Evolutionary conservation across 2,329 filamentous ascomycete species (phyloP).

Genomic region (Phoma sp.): DNA sequence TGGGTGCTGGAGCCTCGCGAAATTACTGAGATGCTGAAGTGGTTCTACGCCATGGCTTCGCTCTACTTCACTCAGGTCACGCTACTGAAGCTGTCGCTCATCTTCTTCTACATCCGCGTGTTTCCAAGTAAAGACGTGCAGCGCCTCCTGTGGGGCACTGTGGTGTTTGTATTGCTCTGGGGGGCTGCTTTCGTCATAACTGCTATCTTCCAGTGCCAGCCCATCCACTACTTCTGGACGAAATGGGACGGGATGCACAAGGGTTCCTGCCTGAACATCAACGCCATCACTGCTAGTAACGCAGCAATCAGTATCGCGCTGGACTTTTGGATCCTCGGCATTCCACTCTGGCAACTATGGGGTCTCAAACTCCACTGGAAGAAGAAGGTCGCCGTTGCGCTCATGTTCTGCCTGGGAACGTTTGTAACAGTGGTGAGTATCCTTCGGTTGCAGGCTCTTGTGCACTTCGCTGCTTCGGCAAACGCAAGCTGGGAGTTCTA

Average conservation of each 20-base stretch:
- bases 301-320: constrained; percentile 47
- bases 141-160: constrained; percentile 33
- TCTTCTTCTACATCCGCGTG: constrained; percentile 44
- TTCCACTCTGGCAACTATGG: constrained; percentile 47
- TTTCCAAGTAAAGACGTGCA: constrained; percentile 35
- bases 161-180: constrained; percentile 37
- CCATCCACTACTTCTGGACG: constrained; percentile 46
- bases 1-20: constrained; percentile 56
- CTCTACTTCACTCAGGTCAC: constrained; percentile 45
- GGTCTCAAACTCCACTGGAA: constrained; percentile 45
- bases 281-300: constrained; percentile 42
- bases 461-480: constrained; percentile 52
- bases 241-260: constrained; percentile 40
- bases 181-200: constrained; percentile 31
- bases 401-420: constrained; percentile 52
- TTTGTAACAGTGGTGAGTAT: constrained; percentile 55
- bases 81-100: constrained; percentile 38
- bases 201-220: constrained; percentile 46
- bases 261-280: constrained; percentile 47
- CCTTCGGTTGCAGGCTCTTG: constrained; percentile 52
- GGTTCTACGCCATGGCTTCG: constrained; percentile 46
- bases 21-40: constrained; percentile 55
- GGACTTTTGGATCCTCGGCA: constrained; percentile 45
- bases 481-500: constrained; percentile 53
- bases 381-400: constrained; percentile 49